Conservation (phyloP, 345 rosid species). For the Citrus cavaleriei region DNA sequence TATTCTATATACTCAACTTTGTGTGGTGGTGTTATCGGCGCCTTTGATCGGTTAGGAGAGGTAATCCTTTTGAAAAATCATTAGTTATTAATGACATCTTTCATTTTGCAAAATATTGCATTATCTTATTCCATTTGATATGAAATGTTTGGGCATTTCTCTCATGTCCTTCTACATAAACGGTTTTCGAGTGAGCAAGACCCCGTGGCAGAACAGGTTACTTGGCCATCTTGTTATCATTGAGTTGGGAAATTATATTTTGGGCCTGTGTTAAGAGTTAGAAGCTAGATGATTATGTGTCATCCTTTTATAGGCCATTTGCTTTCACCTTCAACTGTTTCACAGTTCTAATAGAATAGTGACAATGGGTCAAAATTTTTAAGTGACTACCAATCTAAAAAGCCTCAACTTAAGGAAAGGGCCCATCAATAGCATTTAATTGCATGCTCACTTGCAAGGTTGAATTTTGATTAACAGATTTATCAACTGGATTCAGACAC, state of each 20-base stretch:
- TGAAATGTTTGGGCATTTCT: neutral
- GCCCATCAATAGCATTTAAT: neutral
- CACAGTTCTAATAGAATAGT: neutral
- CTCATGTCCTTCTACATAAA: neutral
- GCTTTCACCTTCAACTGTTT: neutral
- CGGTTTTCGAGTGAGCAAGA: neutral
- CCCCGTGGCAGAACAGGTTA: neutral
- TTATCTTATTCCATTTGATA: neutral
- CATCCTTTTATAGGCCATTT: neutral
- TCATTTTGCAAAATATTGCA: neutral
- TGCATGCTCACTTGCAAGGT: neutral
- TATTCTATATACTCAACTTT: conserved; percentile 83
- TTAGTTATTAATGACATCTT: neutral
- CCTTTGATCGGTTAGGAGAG: conserved; percentile 97
- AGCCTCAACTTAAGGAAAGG: neutral
- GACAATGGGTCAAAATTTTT: neutral
- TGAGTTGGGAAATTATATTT: neutral
- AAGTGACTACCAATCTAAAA: neutral
- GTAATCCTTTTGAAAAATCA: conserved; percentile 29
- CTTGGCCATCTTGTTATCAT: neutral
- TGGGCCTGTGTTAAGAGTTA: neutral
- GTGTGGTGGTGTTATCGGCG: conserved; percentile 90
- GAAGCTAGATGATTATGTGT: neutral
- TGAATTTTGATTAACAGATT: neutral
- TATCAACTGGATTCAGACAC: neutral